Base-by-base conservation (phyloP, 2,329 filamentous ascomycete genomes). In the Knufia fluminis region DNA sequence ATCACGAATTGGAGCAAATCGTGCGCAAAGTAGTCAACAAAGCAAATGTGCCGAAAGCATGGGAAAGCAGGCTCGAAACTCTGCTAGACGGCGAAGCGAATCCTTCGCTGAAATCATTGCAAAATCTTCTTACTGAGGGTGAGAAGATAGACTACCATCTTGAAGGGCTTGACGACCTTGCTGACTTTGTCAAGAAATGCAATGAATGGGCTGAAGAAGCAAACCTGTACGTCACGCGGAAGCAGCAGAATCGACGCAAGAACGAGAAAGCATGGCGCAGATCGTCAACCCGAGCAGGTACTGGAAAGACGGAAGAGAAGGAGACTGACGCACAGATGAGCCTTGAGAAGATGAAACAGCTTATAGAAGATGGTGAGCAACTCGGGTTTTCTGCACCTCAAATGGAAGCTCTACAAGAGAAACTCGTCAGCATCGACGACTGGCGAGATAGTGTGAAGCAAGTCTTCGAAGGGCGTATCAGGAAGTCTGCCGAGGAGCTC, bases 161-260 rank as follows among this genome's bases (percentile, higher is more conserved):
- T 54, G 81, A 83, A 57, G 90, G 88, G 54, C 77, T 98, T 55
- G 78, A 85, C 60, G 79, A 86, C 59, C 76, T 98, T 59, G 85
- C 82, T 68, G 79, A 83, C 57, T 98, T 94, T 70, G 92, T 98
- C 65, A 89, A 95, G 60, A 84, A 87, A 61, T 97, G 92, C 72
- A 94, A 95, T 67, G 89, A 94, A 64, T 96, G 94, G 86, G 88
- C 96, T 55, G 92, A 97, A 61, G 91, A 97, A 70, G 92, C 92
- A 57, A 92, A 87, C 61, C 90, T 86, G 64, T 98, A 94, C 72
- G 95, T 90, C 62, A 90, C 92, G 52, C 86, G 92, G 59, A 98
- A 98, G 71, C 91, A 96, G 71, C 91, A 96, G 68, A 94, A 94
- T 63, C 85, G 92, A 55, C 87, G 91, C 54, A 97, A 97, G 69